Conservation (phyloP, 1,284 basidiomycete species). For the Rhodotorula sp. region DNA sequence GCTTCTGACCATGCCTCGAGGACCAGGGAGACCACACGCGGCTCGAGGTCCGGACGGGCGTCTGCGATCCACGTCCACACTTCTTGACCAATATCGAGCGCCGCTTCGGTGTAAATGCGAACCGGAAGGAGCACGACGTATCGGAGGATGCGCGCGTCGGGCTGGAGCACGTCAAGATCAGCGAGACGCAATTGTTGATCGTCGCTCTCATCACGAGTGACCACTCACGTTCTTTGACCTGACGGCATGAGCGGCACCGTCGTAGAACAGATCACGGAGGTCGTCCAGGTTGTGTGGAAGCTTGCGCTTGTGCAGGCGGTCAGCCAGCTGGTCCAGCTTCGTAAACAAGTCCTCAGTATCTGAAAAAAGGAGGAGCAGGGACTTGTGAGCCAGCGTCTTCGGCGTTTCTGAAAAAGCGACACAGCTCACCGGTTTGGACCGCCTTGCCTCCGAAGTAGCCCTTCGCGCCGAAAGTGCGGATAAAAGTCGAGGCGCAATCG, state of each 20-base stretch:
- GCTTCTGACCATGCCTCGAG: conserved; percentile 82
- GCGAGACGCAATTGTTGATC: neutral
- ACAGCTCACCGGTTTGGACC: neutral
- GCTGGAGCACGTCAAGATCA: conserved; percentile 54
- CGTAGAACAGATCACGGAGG: conserved; percentile 79
- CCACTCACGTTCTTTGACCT: conserved; percentile 59
- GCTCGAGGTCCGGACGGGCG: conserved; percentile 72
- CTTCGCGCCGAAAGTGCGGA: conserved; percentile 57
- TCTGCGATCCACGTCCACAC: conserved; percentile 97
- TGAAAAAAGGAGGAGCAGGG: neutral
- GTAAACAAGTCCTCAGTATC: conserved; percentile 59
- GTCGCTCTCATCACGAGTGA: no score
- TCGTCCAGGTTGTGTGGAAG: conserved; percentile 73
- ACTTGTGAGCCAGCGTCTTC: neutral
- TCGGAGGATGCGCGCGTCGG: conserved; percentile 82
- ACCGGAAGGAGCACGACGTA: conserved; percentile 87
- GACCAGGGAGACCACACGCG: conserved; percentile 80
- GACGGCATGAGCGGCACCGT: conserved; percentile 72
- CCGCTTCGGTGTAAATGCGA: conserved; percentile 80
- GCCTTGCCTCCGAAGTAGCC: conserved; percentile 62
- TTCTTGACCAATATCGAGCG: conserved; percentile 83
- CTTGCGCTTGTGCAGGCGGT: conserved; percentile 68
- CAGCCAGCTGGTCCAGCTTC: conserved; percentile 67
- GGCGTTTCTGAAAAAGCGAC: no score
- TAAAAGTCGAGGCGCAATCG: conserved; percentile 45